Conservation (phyloP, 2,329 filamentous ascomycete species). For the Aspergillus amoenus region DNA sequence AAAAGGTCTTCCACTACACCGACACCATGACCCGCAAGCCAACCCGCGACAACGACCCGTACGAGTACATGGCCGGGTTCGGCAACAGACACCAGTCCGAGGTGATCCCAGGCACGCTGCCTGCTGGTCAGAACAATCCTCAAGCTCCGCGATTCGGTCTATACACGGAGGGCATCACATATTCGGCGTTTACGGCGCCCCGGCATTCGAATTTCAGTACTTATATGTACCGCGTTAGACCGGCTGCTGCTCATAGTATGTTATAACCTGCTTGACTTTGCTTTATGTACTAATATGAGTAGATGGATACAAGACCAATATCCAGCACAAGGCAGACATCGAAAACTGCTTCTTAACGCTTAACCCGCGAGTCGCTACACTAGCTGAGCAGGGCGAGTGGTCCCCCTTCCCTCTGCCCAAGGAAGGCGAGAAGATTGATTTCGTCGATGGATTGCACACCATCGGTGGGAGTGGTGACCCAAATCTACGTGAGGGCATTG, state of each 20-base stretch:
- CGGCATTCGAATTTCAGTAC: slow-evolving; percentile 28
- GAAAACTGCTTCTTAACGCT: slow-evolving; percentile 32
- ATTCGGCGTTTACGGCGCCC: slow-evolving; percentile 28
- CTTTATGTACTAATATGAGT: background rate
- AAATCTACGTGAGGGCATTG: slow-evolving; percentile 52
- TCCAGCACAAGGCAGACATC: slow-evolving; percentile 34
- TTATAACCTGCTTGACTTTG: background rate
- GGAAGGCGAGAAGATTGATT: slow-evolving; percentile 50
- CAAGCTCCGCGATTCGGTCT: slow-evolving; percentile 32
- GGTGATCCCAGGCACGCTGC: slow-evolving; percentile 32
- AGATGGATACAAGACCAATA: slow-evolving; percentile 41
- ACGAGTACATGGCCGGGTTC: slow-evolving; percentile 31
- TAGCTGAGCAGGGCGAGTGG: slow-evolving; percentile 56
- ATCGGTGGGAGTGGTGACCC: slow-evolving; percentile 56
- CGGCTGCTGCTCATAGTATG: slow-evolving; percentile 28
- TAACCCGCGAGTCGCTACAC: slow-evolving; percentile 53
- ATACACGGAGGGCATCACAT: slow-evolving; percentile 32
- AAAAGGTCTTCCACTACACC: slow-evolving; percentile 32
- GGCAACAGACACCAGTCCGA: slow-evolving; percentile 33
- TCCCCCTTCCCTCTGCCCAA: slow-evolving; percentile 54
- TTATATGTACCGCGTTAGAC: slow-evolving; percentile 29
- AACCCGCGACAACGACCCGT: slow-evolving; percentile 30
- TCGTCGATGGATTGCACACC: slow-evolving; percentile 54
- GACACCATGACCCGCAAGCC: slow-evolving; percentile 29
- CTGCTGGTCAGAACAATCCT: slow-evolving; percentile 33